Evolutionary conservation across 2,329 filamentous ascomycete genomes (phyloP), one percentile per base, ranked within the genome.

Genomic region (Colletotrichum neosansevieriae): DNA sequence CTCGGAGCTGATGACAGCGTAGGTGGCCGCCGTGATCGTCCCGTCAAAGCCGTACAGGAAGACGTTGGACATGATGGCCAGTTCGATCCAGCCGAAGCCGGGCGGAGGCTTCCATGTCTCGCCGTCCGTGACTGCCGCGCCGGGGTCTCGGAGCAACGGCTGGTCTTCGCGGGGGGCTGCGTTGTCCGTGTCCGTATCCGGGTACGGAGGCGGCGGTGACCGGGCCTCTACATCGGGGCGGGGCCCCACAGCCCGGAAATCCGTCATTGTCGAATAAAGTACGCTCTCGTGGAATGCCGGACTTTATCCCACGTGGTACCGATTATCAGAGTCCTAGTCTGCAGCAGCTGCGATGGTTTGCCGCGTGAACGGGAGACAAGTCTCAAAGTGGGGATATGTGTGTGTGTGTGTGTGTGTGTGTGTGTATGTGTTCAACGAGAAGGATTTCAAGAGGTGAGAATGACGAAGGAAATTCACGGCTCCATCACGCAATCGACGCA

Each of bases 1-100:
- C 72, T 92, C 87, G n/a, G 90, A 92, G 51, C 89, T 91, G 71
- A 93, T 92, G 60, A 92, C 88, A 3, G 90, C 89, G 75, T 94
- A 92, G 2, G 89, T 92, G n/a, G n/a, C n/a, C 0, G 91, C 91
- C 75, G 91, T 94, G 63, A 94, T 84, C 0, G 91, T 94, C 3
- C 89, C 87, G 75, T 94, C 91, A 72, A 93, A 93, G 2, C 87
- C 88, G 29, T 86, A 86, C 9, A 91, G 82, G 67, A 91, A 91
- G 6, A 91, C 88, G 69, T 90, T 91, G 49, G 85, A 83, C 80
- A 90, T 88, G 72, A 91, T 88, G 34, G 88, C 86, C 7, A 87
- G 75, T 77, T 90, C 82, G 57, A 90, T 88, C 84, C 84, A 86
- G 42, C 83, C 13, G 70, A 90, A 89, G n/a, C 85, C 84, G 2